Evolutionary conservation across 441 rosid genomes (phyloP).

Genomic region (Raphanus hybrid): DNA sequence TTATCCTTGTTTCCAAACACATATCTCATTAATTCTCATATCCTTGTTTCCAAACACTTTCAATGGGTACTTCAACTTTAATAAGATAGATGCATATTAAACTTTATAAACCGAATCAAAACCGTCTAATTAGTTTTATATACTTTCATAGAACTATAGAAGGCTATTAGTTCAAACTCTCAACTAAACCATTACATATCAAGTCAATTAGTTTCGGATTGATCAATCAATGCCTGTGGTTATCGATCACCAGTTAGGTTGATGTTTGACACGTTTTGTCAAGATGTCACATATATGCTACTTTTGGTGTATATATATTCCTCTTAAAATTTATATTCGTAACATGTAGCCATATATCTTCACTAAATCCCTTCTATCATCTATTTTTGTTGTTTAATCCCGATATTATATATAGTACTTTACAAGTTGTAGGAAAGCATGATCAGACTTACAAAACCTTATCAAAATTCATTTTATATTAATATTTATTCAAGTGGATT

Average conservation of each 20-base stretch:
- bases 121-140: neutral
- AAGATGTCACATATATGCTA: neutral
- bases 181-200: neutral
- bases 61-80: too few species aligned
- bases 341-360: neutral
- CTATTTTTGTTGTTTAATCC: neutral
- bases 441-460: neutral
- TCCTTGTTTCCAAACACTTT: too few species aligned
- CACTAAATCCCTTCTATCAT: neutral
- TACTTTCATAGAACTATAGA: neutral
- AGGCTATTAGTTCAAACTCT: neutral
- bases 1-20: too few species aligned
- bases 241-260: neutral
- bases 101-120: neutral
- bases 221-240: neutral
- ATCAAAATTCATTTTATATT: neutral
- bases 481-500: slow-evolving; percentile 17
- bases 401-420: neutral
- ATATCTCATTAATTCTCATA: too few species aligned
- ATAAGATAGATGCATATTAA: neutral
- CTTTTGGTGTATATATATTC: neutral
- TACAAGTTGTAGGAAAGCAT: neutral
- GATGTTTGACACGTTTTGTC: neutral
- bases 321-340: neutral
- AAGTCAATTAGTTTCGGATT: neutral